A percentile compares a stretch with the other conserved stretches of the same genome.
phyloP scores from a whole-genome alignment of 169 alveolate genomes.

The Plasmodium yoelii region DNA sequence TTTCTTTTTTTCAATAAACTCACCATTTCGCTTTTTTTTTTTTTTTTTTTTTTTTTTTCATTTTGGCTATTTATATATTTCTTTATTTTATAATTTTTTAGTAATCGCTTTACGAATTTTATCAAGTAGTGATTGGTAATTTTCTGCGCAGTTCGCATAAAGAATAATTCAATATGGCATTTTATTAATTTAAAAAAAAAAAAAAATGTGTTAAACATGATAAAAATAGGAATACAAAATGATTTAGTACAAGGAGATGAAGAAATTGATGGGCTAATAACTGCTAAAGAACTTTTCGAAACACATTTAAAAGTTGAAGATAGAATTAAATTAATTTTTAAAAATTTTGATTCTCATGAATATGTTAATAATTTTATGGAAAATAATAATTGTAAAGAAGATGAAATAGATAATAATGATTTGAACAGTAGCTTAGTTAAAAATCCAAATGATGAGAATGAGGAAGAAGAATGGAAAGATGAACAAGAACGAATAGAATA shows the following conservation, averaged over 20 bases:
- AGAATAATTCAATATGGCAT: too few species aligned
- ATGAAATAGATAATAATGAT: not conserved
- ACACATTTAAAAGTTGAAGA: slow-evolving; percentile 64
- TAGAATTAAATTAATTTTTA: slow-evolving; percentile 28
- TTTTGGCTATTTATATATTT: too few species aligned
- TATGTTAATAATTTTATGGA: slow-evolving; percentile 28
- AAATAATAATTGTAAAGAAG: not conserved
- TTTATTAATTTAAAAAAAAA: not conserved
- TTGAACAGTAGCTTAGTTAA: not conserved
- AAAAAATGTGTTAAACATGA: slow-evolving; percentile 32
- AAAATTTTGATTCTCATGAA: slow-evolving; percentile 45
- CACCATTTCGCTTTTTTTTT: too few species aligned
- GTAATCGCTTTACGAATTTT: too few species aligned
- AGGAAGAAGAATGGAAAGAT: not conserved
- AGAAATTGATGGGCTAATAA: slow-evolving; percentile 26
- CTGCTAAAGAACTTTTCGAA: slow-evolving; percentile 34
- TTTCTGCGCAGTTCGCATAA: too few species aligned
- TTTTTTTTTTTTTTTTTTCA: too few species aligned
- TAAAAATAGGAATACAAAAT: not conserved
- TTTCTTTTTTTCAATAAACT: too few species aligned
- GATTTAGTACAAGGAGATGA: not conserved
- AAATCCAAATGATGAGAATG: not conserved
- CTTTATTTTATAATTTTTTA: too few species aligned
- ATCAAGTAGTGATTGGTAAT: too few species aligned
- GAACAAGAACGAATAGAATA: slow-evolving; percentile 9